These are phyloP conservation scores for Beauveria sp. DNA, from an alignment of 2,329 filamentous ascomycete species.

Conservation along the genomic window DNA sequence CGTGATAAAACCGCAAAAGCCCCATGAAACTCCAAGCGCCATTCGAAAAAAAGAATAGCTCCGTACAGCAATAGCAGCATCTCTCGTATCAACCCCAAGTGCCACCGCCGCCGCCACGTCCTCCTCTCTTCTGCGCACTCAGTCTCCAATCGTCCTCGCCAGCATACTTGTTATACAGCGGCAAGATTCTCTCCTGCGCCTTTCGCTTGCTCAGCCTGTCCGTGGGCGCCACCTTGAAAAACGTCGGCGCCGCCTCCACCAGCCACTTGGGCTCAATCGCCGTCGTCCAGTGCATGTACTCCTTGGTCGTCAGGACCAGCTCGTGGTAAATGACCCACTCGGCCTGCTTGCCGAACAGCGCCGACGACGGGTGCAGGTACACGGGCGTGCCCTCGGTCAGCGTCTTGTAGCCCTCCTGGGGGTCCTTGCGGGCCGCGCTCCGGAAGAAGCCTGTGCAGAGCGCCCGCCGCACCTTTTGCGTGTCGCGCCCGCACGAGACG, in stretches of 20 bases:
- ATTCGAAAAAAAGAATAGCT: background rate
- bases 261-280: constrained; percentile 91
- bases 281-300: constrained; percentile 96
- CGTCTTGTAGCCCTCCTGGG: constrained; percentile 95
- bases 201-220: constrained; percentile 84
- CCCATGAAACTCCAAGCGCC: background rate
- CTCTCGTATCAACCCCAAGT: constrained; percentile 69
- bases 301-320: constrained; percentile 86
- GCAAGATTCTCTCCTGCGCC: constrained; percentile 90
- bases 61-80: background rate
- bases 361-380: constrained; percentile 85
- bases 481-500: constrained; percentile 79
- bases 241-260: constrained; percentile 93
- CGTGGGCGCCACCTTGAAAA: constrained; percentile 93
- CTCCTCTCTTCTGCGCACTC: constrained; percentile 77
- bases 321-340: constrained; percentile 95
- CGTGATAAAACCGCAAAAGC: background rate
- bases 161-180: constrained; percentile 86
- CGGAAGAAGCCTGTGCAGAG: constrained; percentile 94
- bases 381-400: constrained; percentile 92
- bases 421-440: constrained; percentile 89
- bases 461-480: constrained; percentile 77
- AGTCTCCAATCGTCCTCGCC: constrained; percentile 93
- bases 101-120: constrained; percentile 75
- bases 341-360: constrained; percentile 89